These are phyloP conservation scores for Candida piceae DNA, from an alignment of 805 yeast species.

Conservation along the genomic window DNA sequence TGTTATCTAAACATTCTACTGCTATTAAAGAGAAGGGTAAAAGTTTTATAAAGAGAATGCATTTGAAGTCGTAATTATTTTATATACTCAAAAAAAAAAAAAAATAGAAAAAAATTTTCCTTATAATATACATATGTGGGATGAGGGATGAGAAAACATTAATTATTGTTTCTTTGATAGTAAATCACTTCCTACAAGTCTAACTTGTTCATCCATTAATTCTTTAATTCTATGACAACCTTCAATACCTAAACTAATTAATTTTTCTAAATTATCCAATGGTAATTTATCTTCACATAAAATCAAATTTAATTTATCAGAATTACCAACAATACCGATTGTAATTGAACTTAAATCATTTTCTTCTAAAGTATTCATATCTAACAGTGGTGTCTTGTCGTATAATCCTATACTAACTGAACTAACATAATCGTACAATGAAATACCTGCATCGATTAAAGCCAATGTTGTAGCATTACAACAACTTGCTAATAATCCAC, in stretches of 20 bases:
- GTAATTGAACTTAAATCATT: constrained; percentile 77
- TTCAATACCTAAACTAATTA: constrained; percentile 76
- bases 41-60: constrained; percentile 21
- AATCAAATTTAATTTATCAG: constrained; percentile 72
- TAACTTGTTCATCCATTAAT: constrained; percentile 79
- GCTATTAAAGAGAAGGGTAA: constrained; percentile 23
- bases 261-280: constrained; percentile 68
- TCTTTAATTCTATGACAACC: constrained; percentile 82
- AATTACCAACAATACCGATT: constrained; percentile 76
- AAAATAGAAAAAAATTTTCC: too few relatives aligned
- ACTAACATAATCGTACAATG: constrained; percentile 86
- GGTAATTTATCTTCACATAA: constrained; percentile 82
- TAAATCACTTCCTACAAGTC: constrained; percentile 62
- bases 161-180: constrained; percentile 20
- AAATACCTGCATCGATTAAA: constrained; percentile 89
- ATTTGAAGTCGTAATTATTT: constrained; percentile 12
- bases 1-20: constrained; percentile 32
- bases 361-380: constrained; percentile 79
- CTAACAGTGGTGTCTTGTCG: constrained; percentile 73
- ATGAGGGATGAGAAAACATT: too few relatives aligned
- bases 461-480: constrained; percentile 87
- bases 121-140: too few relatives aligned
- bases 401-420: constrained; percentile 76
- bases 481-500: constrained; percentile 76
- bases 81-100: too few relatives aligned